Percentiles rank a stretch among this genome's conserved stretches.
Conservation (phyloP, 768 basidiomycete genomes). For the Lactarius vividus region DNA sequence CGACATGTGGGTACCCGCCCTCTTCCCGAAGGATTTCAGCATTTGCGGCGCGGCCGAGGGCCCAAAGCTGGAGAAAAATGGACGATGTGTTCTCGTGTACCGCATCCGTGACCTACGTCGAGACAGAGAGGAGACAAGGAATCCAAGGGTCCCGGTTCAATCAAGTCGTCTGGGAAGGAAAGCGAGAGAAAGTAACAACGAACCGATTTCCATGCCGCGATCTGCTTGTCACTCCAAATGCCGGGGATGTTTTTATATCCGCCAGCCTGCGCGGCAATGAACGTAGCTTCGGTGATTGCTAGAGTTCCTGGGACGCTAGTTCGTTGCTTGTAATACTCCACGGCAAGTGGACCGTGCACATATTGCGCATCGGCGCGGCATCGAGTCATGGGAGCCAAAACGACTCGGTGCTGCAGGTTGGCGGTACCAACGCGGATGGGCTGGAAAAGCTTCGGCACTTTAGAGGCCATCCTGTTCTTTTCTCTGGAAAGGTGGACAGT, state of each 20-base stretch:
- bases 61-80: constrained; percentile 42
- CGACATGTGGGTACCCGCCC: constrained; percentile 4
- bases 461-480: neutral
- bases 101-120: constrained; percentile 21
- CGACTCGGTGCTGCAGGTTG: constrained; percentile 48
- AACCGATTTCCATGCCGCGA: constrained; percentile 48
- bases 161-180: neutral
- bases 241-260: constrained; percentile 55
- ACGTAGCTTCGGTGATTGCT: constrained; percentile 55
- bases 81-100: constrained; percentile 38
- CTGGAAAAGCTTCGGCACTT: constrained; percentile 40
- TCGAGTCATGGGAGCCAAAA: constrained; percentile 55
- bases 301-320: constrained; percentile 49
- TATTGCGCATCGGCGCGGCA: constrained; percentile 38
- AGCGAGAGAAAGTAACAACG: constrained; percentile 5
- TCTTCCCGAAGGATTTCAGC: neutral
- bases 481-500: neutral
- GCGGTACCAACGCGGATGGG: constrained; percentile 45
- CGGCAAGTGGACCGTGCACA: constrained; percentile 37
- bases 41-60: constrained; percentile 35
- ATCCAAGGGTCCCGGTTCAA: too few species aligned
- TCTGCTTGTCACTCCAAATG: constrained; percentile 60
- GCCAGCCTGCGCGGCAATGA: constrained; percentile 49
- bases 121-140: neutral
- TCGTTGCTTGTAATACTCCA: constrained; percentile 51